Conservation (phyloP, 2,329 filamentous ascomycete genomes). For the Fusarium keratoplasticum region DNA sequence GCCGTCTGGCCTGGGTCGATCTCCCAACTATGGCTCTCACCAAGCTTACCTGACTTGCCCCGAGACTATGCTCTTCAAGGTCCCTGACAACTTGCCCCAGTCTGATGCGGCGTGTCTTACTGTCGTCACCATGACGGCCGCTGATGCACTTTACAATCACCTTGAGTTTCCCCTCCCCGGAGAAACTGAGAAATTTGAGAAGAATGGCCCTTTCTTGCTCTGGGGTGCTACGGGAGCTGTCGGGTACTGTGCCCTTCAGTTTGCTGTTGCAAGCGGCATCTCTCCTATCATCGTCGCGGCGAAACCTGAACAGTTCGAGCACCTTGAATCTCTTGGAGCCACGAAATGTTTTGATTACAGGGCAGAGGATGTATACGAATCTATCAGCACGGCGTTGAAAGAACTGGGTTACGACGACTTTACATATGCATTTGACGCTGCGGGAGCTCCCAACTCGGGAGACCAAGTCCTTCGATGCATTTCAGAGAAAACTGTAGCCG, state of each 20-base stretch:
- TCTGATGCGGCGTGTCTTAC: constrained; percentile 1
- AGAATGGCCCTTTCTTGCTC: neutral
- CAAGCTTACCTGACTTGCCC: neutral
- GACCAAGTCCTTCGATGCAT: neutral
- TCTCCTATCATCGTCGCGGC: neutral
- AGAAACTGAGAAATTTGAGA: neutral
- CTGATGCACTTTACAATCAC: neutral
- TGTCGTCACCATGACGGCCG: constrained; percentile 9
- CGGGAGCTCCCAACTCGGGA: neutral
- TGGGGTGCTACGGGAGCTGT: constrained; percentile 6
- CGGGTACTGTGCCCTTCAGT: neutral
- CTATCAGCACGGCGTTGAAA: neutral
- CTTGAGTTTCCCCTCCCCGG: neutral
- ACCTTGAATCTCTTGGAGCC: neutral
- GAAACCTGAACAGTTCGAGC: neutral
- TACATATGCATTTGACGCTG: constrained; percentile 1
- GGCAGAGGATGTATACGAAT: neutral
- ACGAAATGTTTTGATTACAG: constrained; percentile 2
- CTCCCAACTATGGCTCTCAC: neutral
- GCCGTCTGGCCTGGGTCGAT: neutral
- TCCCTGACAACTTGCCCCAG: constrained; percentile 1
- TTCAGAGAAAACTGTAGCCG: neutral
- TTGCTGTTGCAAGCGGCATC: neutral
- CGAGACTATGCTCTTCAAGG: neutral
- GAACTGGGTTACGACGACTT: neutral